Conservation (phyloP, 2,329 filamentous ascomycete species). For the Trichoderma aggressivum region DNA sequence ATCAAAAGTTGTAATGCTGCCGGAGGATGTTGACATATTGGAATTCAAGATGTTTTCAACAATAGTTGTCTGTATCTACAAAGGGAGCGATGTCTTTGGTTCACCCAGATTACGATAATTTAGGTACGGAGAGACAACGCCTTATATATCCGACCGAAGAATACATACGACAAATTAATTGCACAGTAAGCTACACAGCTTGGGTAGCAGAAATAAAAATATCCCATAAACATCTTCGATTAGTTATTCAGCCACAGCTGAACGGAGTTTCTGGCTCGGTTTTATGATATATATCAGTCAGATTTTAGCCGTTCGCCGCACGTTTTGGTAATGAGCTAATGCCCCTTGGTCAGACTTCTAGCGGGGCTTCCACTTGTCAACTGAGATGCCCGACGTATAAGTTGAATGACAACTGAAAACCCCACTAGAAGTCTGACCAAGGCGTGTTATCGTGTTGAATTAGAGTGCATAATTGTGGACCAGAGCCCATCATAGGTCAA, state of each 20-base stretch:
- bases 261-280: neutral
- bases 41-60: neutral
- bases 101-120: neutral
- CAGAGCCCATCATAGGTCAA: neutral
- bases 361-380: neutral
- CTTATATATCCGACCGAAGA: neutral
- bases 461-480: neutral
- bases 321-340: no score
- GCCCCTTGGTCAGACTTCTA: neutral
- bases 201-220: neutral
- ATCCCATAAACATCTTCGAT: neutral
- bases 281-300: neutral
- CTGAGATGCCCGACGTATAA: neutral
- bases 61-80: neutral
- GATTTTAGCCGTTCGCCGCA: neutral
- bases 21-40: neutral
- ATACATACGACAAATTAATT: neutral
- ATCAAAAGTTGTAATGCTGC: conserved; percentile 11
- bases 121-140: neutral
- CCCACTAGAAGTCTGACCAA: neutral
- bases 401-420: neutral
- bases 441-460: neutral
- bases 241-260: neutral
- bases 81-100: neutral
- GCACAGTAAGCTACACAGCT: neutral